Percentiles rank a stretch among this genome's conserved stretches.
These are phyloP conservation scores for Coelastrella sp. DNA, from an alignment of 139 green algal genomes.

Conservation along the genomic window DNA sequence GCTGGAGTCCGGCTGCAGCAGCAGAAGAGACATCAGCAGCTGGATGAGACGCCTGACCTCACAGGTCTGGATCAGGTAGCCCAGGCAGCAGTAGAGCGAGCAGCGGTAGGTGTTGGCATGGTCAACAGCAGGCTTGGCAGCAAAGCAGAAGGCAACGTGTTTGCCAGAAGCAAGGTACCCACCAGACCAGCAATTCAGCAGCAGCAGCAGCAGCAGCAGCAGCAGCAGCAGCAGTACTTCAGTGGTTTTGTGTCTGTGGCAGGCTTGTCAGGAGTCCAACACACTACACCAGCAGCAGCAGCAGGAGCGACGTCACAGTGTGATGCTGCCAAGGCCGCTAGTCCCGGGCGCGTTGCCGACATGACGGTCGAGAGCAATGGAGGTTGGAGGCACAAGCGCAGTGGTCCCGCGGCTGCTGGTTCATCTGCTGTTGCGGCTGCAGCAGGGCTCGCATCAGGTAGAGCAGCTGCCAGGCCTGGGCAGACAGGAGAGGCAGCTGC, in stretches of 20 bases:
- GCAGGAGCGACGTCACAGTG: background rate
- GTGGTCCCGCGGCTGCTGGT: background rate
- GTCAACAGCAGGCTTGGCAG: slow-evolving; percentile 15
- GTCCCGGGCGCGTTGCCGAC: background rate
- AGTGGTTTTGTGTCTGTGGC: background rate
- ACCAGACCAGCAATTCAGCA: background rate
- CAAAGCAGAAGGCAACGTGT: no score
- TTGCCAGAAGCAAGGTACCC: background rate
- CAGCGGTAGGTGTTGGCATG: background rate
- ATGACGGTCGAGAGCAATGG: no score
- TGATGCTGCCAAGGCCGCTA: background rate
- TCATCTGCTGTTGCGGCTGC: background rate
- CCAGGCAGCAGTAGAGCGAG: background rate
- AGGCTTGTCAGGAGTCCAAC: background rate
- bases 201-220: slow-evolving; percentile 19
- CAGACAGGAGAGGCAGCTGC: background rate
- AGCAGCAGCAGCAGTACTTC: slow-evolving; percentile 21
- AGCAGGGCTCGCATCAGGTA: background rate
- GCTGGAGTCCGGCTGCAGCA: slow-evolving; percentile 23
- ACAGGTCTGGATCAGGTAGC: background rate
- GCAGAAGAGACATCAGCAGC: background rate
- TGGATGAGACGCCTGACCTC: background rate
- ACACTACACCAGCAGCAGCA: background rate
- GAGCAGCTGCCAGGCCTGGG: background rate
- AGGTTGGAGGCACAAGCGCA: background rate